Conservation (phyloP, 1,139 yeast genomes). For the Torulaspora globosa region DNA sequence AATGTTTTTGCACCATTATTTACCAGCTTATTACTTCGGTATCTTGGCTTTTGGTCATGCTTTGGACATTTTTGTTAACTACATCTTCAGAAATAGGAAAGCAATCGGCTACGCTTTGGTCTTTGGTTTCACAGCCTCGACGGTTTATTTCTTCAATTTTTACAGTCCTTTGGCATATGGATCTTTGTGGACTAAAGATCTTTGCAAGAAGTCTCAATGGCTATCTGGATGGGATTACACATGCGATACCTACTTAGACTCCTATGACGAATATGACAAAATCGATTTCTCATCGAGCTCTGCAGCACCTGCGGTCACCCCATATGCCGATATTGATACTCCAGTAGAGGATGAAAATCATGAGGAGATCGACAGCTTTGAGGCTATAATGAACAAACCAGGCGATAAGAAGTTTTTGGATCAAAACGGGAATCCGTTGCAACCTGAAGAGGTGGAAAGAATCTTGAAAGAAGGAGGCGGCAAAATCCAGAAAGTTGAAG, state of each 20-base stretch:
- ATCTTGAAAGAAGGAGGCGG: slow-evolving; percentile 28
- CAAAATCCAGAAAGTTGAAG: slow-evolving; percentile 22
- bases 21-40: slow-evolving; percentile 88
- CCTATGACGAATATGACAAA: slow-evolving; percentile 28
- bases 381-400: slow-evolving; percentile 22
- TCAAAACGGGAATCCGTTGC: slow-evolving; percentile 28
- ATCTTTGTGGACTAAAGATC: slow-evolving; percentile 67
- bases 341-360: slow-evolving; percentile 6
- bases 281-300: slow-evolving; percentile 10
- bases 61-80: slow-evolving; percentile 62
- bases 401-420: slow-evolving; percentile 30
- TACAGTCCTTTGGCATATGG: slow-evolving; percentile 80
- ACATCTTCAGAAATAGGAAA: slow-evolving; percentile 41
- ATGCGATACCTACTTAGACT: slow-evolving; percentile 49
- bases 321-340: slow-evolving; percentile 5
- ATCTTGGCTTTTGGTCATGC: slow-evolving; percentile 78
- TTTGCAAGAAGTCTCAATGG: slow-evolving; percentile 61
- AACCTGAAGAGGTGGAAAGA: slow-evolving; percentile 26
- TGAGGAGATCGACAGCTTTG: slow-evolving; percentile 19
- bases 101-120: slow-evolving; percentile 45
- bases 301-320: slow-evolving; percentile 10
- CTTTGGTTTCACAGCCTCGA: slow-evolving; percentile 46
- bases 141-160: slow-evolving; percentile 54
- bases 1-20: slow-evolving; percentile 85
- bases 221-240: slow-evolving; percentile 79